phyloP scores from a whole-genome alignment of 768 basidiomycete species.

The Zangia roseola region DNA sequence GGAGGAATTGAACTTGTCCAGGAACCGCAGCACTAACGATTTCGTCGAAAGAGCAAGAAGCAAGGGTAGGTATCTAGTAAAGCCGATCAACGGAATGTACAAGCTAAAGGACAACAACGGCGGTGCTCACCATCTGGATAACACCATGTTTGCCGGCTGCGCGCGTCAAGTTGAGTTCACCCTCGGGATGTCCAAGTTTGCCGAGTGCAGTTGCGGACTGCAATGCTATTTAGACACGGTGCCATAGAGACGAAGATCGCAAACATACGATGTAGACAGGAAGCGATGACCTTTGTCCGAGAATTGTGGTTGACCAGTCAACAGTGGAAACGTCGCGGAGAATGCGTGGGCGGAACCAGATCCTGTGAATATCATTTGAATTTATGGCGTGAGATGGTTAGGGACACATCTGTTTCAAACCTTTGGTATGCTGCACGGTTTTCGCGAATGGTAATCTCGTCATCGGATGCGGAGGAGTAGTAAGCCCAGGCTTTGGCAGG shows the following conservation, averaged over 20 bases:
- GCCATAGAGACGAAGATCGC: constrained; percentile 23
- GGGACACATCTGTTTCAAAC: constrained; percentile 30
- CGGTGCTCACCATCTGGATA: constrained; percentile 58
- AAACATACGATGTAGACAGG: constrained; percentile 69
- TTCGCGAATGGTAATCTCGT: constrained; percentile 85
- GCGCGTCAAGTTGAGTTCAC: constrained; percentile 83
- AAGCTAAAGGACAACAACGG: background rate
- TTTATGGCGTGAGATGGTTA: background rate
- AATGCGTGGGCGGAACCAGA: constrained; percentile 88
- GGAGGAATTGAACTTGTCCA: constrained; percentile 78
- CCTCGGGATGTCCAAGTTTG: constrained; percentile 92
- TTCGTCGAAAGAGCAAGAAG: constrained; percentile 92
- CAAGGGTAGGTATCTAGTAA: constrained; percentile 88
- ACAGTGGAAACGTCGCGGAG: constrained; percentile 79
- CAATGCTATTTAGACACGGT: background rate
- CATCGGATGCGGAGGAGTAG: constrained; percentile 90
- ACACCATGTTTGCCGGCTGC: constrained; percentile 75
- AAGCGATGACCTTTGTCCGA: constrained; percentile 72
- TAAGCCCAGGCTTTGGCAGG: constrained; percentile 89
- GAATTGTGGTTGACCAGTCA: constrained; percentile 77
- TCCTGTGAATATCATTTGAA: constrained; percentile 33
- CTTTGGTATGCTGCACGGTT: constrained; percentile 89
- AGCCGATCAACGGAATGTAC: constrained; percentile 17
- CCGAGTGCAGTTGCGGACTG: constrained; percentile 78
- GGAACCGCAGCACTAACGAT: constrained; percentile 78